Evolutionary conservation across 257 asterid species (phyloP).

Genomic region (Capsicum chinense): DNA sequence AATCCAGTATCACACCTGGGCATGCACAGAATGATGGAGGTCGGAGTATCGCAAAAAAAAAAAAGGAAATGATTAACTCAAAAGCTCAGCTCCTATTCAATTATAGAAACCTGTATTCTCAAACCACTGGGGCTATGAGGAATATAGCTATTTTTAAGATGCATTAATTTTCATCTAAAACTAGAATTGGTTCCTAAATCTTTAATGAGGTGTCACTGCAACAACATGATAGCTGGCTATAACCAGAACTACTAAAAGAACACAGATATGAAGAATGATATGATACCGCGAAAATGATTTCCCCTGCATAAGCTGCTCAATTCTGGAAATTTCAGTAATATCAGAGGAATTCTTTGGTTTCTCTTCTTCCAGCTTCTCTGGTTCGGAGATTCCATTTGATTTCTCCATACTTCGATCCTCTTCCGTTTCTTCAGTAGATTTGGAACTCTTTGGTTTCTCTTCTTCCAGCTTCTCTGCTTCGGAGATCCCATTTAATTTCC

Average conservation of each 20-base stretch:
- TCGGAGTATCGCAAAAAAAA: not conserved
- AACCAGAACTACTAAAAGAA: not conserved
- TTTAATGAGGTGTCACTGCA: not conserved
- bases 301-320: constrained; percentile 73
- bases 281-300: constrained; percentile 70
- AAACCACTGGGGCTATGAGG: not conserved
- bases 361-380: constrained; percentile 33
- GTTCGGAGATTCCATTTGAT: constrained; percentile 25
- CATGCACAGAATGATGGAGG: not conserved
- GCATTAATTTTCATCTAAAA: not conserved
- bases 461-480: constrained; percentile 25
- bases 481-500: constrained; percentile 27
- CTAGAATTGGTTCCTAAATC: not conserved
- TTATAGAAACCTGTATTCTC: not conserved
- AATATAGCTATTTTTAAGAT: not conserved
- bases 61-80: constrained; percentile 14
- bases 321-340: constrained; percentile 55
- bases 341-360: constrained; percentile 34
- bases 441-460: constrained; percentile 34
- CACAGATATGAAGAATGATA: constrained; percentile 32
- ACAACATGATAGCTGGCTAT: not conserved
- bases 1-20: not conserved
- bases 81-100: not conserved
- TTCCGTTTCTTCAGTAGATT: constrained; percentile 50
- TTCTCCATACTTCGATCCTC: constrained; percentile 35